Evolutionary conservation across 2,329 filamentous ascomycete species (phyloP).

Genomic region (Microascus cirrosus): DNA sequence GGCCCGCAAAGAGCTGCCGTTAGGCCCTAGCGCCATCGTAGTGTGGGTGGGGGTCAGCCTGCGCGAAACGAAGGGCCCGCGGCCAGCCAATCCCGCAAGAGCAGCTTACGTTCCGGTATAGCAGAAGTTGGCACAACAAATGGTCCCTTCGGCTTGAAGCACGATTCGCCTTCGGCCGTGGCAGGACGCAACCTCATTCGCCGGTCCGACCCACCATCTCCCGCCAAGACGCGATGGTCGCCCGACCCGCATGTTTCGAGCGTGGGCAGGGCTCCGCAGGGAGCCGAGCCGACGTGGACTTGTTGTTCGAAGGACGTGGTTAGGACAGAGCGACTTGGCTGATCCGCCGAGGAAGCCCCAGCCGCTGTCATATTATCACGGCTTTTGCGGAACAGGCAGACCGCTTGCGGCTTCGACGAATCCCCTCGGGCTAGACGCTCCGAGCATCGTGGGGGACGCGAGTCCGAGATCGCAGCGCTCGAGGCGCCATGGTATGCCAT

Average conservation of each 20-base stretch:
- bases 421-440: not conserved
- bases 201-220: not conserved
- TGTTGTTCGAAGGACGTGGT: not conserved
- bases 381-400: not conserved
- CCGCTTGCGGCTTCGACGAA: not conserved
- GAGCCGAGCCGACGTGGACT: not conserved
- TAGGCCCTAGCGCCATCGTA: not conserved
- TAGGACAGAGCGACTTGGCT: not conserved
- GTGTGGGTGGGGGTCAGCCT: not conserved
- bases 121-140: not conserved
- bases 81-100: not conserved
- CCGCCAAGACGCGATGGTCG: not conserved
- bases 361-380: not conserved
- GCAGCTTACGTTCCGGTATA: not conserved
- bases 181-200: not conserved
- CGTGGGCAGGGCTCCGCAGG: not conserved
- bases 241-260: not conserved
- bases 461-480: not conserved
- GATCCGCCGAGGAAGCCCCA: not conserved
- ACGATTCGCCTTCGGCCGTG: not conserved
- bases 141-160: not conserved
- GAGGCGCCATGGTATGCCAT: not conserved
- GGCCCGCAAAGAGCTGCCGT: not conserved
- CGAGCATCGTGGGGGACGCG: not conserved
- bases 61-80: not conserved